Base-by-base conservation (phyloP, 169 alveolate genomes). In the Eimeria necatrix region DNA sequence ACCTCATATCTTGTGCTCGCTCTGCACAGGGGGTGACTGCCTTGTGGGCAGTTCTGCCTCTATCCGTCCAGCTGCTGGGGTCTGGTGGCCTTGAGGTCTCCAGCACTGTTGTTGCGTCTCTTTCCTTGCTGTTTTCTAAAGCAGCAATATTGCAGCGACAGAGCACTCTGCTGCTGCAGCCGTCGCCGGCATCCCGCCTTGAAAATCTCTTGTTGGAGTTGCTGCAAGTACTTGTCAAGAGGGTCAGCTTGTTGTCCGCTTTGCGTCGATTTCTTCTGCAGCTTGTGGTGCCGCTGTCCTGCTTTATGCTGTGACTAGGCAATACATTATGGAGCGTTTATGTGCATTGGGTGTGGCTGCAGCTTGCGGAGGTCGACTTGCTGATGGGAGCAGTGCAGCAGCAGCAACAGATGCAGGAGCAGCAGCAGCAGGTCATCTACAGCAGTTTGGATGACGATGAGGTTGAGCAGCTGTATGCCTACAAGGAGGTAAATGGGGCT, bases 81-180 rank as follows among this genome's bases (percentile, higher is more conserved):
- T 83, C 91, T 52, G 91, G 91, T 3, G 76, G 91, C 49, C n/a
- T 83, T 9, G 91, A 83, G 74, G 91, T 83, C 56, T 83, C 91
- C 32, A 53, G 76, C 78, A 12, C 78, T 22, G 91, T 83, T 14
- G 61, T 83, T 4, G 60, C 91, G 52, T 22, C 91, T 24, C 91
- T 83, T n/a, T 83, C 91, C 22, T 49, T 83, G 68, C 78, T 83
- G 32, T 56, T 83, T 6, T 22, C 76, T 4, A 83, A 48, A 32
- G 32, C 76, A 16, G 73, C 78, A 18, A n/a, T 83, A 74, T 26
- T 83, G 76, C 73, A 59, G 59, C 74, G 91, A 8, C 91, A 83
- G 20, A 74, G 56, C 10, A 6, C 24, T 1, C 16, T 26, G 41
- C 49, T 83, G 74, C 59, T 24, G 76, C 91, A 83, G 91, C 78